Percentiles rank a stretch among this genome's conserved stretches.
Conservation (phyloP, 345 rosid genomes). For the Eutrema yunnanense region DNA sequence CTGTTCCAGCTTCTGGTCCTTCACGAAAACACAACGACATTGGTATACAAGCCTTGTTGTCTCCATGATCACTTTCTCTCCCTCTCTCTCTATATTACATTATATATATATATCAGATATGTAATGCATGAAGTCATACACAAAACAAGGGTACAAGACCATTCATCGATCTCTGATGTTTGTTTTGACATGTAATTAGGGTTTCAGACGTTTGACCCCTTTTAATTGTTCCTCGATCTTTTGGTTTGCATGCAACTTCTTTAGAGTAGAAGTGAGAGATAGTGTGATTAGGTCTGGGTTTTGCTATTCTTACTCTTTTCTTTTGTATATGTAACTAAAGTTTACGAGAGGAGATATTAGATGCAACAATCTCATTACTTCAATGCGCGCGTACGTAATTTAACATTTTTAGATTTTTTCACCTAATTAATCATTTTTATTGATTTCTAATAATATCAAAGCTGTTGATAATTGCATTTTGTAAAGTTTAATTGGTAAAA, state of each 20-base stretch:
- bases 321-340: constrained; percentile 5
- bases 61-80: constrained; percentile 46
- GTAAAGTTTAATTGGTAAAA: not conserved
- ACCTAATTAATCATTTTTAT: not conserved
- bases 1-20: constrained; percentile 86
- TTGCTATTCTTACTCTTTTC: constrained; percentile 2
- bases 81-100: not conserved
- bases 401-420: not conserved
- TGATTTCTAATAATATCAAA: not conserved
- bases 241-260: constrained; percentile 17
- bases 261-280: constrained; percentile 8
- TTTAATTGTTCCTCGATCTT: constrained; percentile 17
- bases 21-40: constrained; percentile 86
- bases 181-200: constrained; percentile 19
- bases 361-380: constrained; percentile 15
- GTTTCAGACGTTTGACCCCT: constrained; percentile 19
- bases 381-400: not conserved
- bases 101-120: not conserved
- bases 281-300: constrained; percentile 10
- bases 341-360: not conserved
- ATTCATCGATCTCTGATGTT: constrained; percentile 11
- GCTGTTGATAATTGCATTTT: not conserved
- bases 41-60: constrained; percentile 47
- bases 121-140: constrained; percentile 3
- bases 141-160: not conserved